Percentiles rank a stretch among this genome's conserved stretches.
phyloP scores from a whole-genome alignment of 352 stramenopile genomes.

The Phytophthora megakarya region DNA sequence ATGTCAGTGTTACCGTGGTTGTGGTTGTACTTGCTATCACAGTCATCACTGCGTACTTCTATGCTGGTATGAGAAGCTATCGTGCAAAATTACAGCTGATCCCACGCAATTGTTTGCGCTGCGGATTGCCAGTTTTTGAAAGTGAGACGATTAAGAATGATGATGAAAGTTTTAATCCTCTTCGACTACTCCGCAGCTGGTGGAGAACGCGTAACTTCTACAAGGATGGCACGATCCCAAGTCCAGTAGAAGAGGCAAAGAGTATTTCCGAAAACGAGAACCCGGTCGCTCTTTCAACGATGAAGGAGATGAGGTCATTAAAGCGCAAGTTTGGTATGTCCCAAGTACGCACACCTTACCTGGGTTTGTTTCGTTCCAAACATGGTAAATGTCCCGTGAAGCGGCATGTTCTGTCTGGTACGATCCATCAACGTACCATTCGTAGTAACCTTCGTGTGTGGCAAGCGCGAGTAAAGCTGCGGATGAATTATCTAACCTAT shows the following conservation, averaged over 20 bases:
- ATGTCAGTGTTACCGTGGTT: slow-evolving; percentile 52
- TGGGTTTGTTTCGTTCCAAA: slow-evolving; percentile 63
- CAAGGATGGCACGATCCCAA: neutral
- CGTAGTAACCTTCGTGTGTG: slow-evolving; percentile 76
- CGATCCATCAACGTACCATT: slow-evolving; percentile 67
- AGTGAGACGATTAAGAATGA: slow-evolving; percentile 55
- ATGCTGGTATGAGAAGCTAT: slow-evolving; percentile 69
- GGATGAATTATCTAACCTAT: slow-evolving; percentile 87
- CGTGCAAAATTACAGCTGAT: slow-evolving; percentile 66
- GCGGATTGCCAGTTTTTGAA: slow-evolving; percentile 67
- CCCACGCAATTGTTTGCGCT: slow-evolving; percentile 70
- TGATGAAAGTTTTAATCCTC: slow-evolving; percentile 60
- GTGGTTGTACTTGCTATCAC: slow-evolving; percentile 50
- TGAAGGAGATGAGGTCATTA: slow-evolving; percentile 43
- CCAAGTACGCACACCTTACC: slow-evolving; percentile 67
- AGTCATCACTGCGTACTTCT: slow-evolving; percentile 68
- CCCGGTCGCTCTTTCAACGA: neutral
- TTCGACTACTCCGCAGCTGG: slow-evolving; percentile 47
- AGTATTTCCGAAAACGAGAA: neutral
- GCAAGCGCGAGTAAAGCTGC: slow-evolving; percentile 77
- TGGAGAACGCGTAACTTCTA: slow-evolving; percentile 36
- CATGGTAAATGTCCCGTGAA: slow-evolving; percentile 59
- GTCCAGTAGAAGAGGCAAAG: neutral
- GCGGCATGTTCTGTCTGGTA: slow-evolving; percentile 50
- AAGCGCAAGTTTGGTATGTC: slow-evolving; percentile 80